These are phyloP conservation scores for Mrakiaceae sp. DNA, from an alignment of 1,284 basidiomycete species.

Conservation along the genomic window DNA sequence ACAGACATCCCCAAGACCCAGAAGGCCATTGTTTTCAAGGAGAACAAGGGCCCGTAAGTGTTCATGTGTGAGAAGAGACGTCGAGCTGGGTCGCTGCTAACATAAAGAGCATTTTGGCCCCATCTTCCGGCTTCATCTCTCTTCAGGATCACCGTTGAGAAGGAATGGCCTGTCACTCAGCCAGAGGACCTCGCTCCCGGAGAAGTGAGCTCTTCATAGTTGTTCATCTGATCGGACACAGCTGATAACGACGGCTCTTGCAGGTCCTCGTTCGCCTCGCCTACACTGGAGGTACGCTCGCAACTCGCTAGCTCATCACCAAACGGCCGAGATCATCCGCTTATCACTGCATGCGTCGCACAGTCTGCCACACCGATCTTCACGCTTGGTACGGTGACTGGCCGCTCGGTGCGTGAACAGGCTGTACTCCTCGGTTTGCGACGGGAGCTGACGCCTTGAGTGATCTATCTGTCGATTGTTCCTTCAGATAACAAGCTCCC, in stretches of 20 bases:
- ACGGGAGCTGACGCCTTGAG: constrained; percentile 15
- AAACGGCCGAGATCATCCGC: not conserved
- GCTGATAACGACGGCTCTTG: constrained; percentile 1
- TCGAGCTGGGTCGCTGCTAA: not conserved
- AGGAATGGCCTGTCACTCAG: constrained; percentile 43
- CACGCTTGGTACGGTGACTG: constrained; percentile 61
- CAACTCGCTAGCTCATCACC: not conserved
- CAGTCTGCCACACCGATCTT: constrained; percentile 62
- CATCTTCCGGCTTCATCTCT: constrained; percentile 3
- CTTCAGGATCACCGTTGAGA: constrained; percentile 24
- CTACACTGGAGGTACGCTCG: constrained; percentile 6
- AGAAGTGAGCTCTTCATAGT: constrained; percentile 58
- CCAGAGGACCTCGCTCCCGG: constrained; percentile 58
- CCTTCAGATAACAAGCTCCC: constrained; percentile 44
- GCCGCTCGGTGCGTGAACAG: constrained; percentile 35
- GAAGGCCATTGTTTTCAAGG: constrained; percentile 4
- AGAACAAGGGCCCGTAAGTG: not conserved
- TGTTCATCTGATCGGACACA: constrained; percentile 22
- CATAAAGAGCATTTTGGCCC: not conserved
- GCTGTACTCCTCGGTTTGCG: too few relatives aligned
- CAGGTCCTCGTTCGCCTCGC: constrained; percentile 9
- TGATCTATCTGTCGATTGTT: constrained; percentile 24
- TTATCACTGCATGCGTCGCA: constrained; percentile 16
- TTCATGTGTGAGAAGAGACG: too few relatives aligned
- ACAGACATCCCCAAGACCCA: constrained; percentile 8